These are phyloP conservation scores for Ceratocystis harringtonii DNA, from an alignment of 2,329 filamentous ascomycete species.

Conservation along the genomic window DNA sequence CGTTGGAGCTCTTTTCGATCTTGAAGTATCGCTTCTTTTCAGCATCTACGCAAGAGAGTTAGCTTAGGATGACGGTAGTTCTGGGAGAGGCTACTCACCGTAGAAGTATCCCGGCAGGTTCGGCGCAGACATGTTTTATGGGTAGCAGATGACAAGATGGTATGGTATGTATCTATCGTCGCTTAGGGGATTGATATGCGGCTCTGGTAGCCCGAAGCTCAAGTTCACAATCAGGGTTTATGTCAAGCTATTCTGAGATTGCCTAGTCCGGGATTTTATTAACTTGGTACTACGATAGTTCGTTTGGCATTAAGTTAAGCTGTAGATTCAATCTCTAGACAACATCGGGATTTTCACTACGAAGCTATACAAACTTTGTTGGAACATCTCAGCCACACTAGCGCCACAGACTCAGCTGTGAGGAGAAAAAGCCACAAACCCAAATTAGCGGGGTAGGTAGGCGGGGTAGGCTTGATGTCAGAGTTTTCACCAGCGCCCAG, in stretches of 20 bases:
- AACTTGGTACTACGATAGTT: neutral
- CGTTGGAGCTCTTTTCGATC: conserved; percentile 42
- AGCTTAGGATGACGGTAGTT: neutral
- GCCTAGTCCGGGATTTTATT: neutral
- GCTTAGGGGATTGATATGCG: neutral
- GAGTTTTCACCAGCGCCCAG: neutral
- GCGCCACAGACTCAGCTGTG: neutral
- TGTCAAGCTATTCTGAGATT: neutral
- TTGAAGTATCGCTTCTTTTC: conserved; percentile 54
- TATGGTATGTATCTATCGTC: neutral
- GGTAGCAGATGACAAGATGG: neutral
- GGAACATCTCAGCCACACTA: neutral
- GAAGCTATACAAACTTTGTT: neutral
- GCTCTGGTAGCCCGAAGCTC: neutral
- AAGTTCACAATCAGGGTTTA: neutral
- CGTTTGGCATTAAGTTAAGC: neutral
- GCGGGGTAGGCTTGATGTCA: neutral
- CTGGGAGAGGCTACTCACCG: neutral
- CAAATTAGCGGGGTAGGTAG: too few relatives aligned
- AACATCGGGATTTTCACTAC: neutral
- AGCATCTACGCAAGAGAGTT: conserved; percentile 27
- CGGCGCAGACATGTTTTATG: neutral
- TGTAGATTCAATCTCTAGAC: neutral
- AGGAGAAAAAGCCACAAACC: too few relatives aligned
- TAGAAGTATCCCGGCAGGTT: conserved; percentile 8